Evolutionary conservation across 345 rosid species (phyloP).

Genomic region (Eutrema japonicum): DNA sequence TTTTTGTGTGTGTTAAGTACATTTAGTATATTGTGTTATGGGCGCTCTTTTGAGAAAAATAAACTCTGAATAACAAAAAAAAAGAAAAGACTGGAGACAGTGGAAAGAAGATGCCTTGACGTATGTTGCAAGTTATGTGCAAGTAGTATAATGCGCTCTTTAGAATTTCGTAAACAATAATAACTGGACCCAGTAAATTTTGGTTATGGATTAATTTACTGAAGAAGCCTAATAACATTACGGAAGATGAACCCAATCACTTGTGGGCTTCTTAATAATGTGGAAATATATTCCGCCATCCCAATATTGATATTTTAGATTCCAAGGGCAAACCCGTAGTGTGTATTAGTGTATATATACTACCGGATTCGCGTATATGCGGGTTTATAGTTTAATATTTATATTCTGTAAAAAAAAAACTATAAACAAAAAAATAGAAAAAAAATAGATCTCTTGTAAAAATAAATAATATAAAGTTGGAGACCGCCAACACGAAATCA

Average conservation of each 20-base stretch:
- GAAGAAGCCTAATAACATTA: constrained; percentile 11
- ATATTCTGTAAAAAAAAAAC: no score
- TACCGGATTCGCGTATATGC: no score
- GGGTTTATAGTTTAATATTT: no score
- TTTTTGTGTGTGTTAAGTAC: no score
- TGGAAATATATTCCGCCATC: background rate
- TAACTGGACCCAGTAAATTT: background rate
- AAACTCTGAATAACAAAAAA: background rate
- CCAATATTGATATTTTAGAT: background rate
- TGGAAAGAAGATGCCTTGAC: constrained; percentile 22
- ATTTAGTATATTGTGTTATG: no score
- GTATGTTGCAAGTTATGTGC: constrained; percentile 38
- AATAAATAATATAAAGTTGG: no score
- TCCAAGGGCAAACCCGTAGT: no score
- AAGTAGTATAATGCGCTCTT: background rate
- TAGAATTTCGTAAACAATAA: background rate
- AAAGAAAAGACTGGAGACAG: background rate
- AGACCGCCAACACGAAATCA: no score
- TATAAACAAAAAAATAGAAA: no score
- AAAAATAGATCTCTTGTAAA: no score
- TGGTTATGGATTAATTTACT: background rate
- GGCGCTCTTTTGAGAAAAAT: background rate
- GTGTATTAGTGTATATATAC: no score
- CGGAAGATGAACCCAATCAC: background rate
- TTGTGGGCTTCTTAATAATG: constrained; percentile 3